Percentiles rank a stretch among this genome's conserved stretches.
These are phyloP conservation scores for Colletotrichum filicis DNA, from an alignment of 2,329 filamentous ascomycete species.

Conservation along the genomic window DNA sequence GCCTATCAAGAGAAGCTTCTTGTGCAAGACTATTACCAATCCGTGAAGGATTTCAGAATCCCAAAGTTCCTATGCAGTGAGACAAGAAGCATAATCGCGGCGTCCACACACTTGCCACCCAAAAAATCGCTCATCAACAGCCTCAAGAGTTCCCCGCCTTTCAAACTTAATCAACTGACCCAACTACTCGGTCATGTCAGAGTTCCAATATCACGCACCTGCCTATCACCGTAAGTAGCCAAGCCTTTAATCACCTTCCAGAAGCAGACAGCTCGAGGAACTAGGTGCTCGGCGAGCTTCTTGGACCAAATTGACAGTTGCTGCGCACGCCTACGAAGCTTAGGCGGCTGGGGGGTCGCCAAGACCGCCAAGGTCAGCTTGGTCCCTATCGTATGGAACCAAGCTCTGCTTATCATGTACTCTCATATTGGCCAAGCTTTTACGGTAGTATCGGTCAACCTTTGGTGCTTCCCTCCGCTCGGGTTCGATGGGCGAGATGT, in stretches of 20 bases:
- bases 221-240: not conserved
- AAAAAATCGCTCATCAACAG: not conserved
- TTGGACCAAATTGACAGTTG: not conserved
- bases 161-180: not conserved
- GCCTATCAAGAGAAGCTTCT: not conserved
- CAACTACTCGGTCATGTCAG: not conserved
- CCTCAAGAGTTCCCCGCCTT: not conserved
- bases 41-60: not conserved
- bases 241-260: slow-evolving; percentile 2
- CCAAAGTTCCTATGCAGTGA: not conserved
- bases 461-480: slow-evolving; percentile 3
- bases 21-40: not conserved
- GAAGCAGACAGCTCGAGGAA: not conserved
- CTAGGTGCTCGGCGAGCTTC: not conserved
- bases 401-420: slow-evolving; percentile 15
- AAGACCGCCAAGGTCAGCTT: slow-evolving; percentile 18
- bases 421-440: slow-evolving; percentile 5
- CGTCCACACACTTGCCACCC: not conserved
- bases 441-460: not conserved
- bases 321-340: not conserved
- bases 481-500: not conserved
- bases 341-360: not conserved
- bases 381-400: slow-evolving; percentile 6
- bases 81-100: not conserved
- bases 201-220: not conserved